Evolutionary conservation across 768 basidiomycete genomes (phyloP), one percentile per base, ranked within the genome.

Genomic region (Boletus rubescentipes): DNA sequence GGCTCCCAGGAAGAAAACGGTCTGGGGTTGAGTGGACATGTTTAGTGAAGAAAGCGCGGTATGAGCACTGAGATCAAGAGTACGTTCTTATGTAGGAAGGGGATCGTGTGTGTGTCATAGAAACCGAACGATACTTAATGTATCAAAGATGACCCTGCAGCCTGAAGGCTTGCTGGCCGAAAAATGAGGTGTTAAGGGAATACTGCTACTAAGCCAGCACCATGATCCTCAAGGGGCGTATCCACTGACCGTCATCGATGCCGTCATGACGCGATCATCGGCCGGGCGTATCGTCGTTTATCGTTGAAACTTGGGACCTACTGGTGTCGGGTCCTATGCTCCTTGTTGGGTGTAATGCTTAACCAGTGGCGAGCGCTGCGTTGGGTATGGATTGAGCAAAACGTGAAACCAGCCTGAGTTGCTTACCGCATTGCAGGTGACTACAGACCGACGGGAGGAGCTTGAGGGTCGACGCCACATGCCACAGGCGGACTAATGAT

Each of bases 1-100:
- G 1, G 76, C 77, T 8, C 77, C 77, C 15, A 78, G 64, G 47
- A 77, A 67, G 62, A 79, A 74, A 51, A 77, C 61, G 11, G 64
- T 62, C 21, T 49, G 61, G 21, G 47, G 32, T 16, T 41, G 54
- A 16, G 34, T 7, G 30, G 59, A 51, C 64, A 65, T 63, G 29
- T 29, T 57, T 11, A 4, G 31, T 7, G 23, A 34, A 18, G 45
- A 35, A 42, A 21, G 18, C 7, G 42, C 15, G 21, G 14, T n/a
- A 26, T 8, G 32, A 30, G 9, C 18, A 43, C 18, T 20, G 21
- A 5, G 44, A 48, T 39, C 29, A 10, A 18, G 35, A 18, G 31
- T 31, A 1, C 15, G 18, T 12, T 29, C 32, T 49, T 53, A 52
- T 55, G 52, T 55, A 34, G 20, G 18, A 6, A 40, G 9, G 39